Evolutionary conservation across 129 eudicot genomes (phyloP).

Genomic region (Flaveria trinervia): DNA sequence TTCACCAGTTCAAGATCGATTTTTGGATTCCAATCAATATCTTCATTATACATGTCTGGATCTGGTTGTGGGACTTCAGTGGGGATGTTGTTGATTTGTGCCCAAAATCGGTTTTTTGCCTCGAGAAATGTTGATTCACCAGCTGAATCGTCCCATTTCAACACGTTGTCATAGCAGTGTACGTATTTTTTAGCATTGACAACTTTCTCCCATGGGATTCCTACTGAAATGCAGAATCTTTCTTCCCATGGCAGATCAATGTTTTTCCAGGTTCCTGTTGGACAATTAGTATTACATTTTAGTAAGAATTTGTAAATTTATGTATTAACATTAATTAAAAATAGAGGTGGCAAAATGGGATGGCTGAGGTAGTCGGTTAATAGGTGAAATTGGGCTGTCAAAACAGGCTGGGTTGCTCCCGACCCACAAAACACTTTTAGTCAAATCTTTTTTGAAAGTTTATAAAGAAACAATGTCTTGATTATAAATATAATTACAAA

Average conservation of each 20-base stretch:
- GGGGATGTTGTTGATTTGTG: conserved; percentile 53
- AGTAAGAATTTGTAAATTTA: background rate
- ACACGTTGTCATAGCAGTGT: conserved; percentile 52
- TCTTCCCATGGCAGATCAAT: conserved; percentile 73
- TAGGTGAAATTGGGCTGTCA: background rate
- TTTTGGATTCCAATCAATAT: conserved; percentile 71
- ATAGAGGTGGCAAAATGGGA: background rate
- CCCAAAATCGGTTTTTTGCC: conserved; percentile 75
- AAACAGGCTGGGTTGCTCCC: background rate
- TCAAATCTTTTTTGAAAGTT: background rate
- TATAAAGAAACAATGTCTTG: background rate
- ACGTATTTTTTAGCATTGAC: conserved; percentile 60
- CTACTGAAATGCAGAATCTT: conserved; percentile 61
- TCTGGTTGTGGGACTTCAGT: conserved; percentile 46
- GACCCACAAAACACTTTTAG: background rate
- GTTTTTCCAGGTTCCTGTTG: conserved; percentile 49
- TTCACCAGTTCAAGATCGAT: conserved; percentile 53
- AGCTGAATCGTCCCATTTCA: conserved; percentile 78
- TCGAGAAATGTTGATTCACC: conserved; percentile 53
- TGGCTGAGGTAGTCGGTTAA: background rate
- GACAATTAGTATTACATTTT: background rate
- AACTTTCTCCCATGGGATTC: conserved; percentile 72
- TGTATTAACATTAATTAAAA: too few relatives aligned
- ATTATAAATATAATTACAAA: too few relatives aligned
- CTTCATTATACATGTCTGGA: conserved; percentile 55